Percentiles rank a stretch among this genome's conserved stretches.
These are phyloP conservation scores for Ambrosiella xylebori DNA, from an alignment of 2,329 filamentous ascomycete species.

Conservation along the genomic window DNA sequence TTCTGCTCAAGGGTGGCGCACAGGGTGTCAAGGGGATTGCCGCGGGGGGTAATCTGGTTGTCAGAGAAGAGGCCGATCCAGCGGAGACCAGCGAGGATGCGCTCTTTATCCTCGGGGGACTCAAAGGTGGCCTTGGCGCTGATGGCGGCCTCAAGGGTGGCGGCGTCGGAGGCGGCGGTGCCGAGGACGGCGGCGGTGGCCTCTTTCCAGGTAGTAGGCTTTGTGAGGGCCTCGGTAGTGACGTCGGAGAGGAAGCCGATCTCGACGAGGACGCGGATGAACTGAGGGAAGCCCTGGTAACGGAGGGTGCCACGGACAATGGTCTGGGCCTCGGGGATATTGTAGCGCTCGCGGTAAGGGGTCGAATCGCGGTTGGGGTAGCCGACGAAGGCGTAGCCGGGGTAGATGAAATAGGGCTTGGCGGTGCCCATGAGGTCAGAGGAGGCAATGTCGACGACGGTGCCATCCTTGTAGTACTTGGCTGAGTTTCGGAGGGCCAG, in stretches of 20 bases:
- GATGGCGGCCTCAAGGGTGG: conserved; percentile 58
- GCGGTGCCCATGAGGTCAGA: conserved; percentile 68
- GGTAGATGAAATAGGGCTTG: conserved; percentile 83
- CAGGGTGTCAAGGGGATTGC: conserved; percentile 77
- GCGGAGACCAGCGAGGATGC: conserved; percentile 52
- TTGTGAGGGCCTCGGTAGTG: conserved; percentile 45
- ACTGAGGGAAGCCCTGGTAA: conserved; percentile 80
- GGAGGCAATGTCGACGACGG: conserved; percentile 44
- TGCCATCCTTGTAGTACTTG: conserved; percentile 64
- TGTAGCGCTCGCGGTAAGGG: conserved; percentile 72
- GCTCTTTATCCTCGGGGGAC: conserved; percentile 42
- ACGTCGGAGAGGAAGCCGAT: conserved; percentile 74
- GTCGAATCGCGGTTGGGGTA: conserved; percentile 91
- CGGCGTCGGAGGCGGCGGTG: conserved; percentile 45
- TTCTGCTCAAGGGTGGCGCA: conserved; percentile 79
- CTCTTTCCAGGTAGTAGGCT: conserved; percentile 63
- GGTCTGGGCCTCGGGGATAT: conserved; percentile 83
- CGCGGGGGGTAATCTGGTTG: conserved; percentile 50
- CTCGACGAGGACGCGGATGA: conserved; percentile 74
- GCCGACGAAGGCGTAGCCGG: conserved; percentile 73
- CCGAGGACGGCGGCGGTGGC: conserved; percentile 63
- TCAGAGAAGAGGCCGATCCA: conserved; percentile 57
- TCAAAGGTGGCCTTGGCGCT: conserved; percentile 56
- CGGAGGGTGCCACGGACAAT: conserved; percentile 68
- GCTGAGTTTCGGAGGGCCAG: conserved; percentile 76